A percentile compares a stretch with the other conserved stretches of the same genome.
Conservation (phyloP, 495 filamentous ascomycete genomes). For the Podospora didyma region DNA sequence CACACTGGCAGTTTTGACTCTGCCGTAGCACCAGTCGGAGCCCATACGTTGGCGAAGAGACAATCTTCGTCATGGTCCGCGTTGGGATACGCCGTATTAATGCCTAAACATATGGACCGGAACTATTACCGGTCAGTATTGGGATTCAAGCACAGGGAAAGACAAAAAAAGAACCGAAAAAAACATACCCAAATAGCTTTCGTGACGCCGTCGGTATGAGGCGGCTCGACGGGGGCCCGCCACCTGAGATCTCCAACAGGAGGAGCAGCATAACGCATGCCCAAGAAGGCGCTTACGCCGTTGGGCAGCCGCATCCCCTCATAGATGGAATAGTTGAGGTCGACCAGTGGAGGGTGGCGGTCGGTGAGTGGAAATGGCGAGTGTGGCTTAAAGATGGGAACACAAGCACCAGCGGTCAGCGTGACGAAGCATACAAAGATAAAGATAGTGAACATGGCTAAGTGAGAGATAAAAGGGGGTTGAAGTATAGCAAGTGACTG, state of each 20-base stretch:
- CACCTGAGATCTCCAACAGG: slow-evolving; percentile 38
- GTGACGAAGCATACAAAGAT: background rate
- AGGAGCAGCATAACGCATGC: slow-evolving; percentile 43
- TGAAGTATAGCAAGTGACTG: no score
- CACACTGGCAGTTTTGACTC: slow-evolving; percentile 59
- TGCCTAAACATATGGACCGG: slow-evolving; percentile 51
- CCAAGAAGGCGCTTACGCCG: slow-evolving; percentile 37
- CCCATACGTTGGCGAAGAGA: slow-evolving; percentile 70
- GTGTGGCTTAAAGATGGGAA: background rate
- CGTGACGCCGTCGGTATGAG: slow-evolving; percentile 15
- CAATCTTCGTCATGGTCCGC: slow-evolving; percentile 62
- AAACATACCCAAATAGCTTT: slow-evolving; percentile 23
- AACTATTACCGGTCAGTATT: no score
- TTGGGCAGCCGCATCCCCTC: slow-evolving; percentile 24
- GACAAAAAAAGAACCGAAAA: background rate
- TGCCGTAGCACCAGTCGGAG: slow-evolving; percentile 51
- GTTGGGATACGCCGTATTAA: slow-evolving; percentile 30
- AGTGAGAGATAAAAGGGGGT: no score
- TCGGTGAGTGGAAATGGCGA: background rate
- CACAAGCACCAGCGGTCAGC: background rate
- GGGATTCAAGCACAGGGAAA: no score
- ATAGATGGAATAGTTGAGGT: slow-evolving; percentile 45
- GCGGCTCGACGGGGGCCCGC: slow-evolving; percentile 33
- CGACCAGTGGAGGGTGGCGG: slow-evolving; percentile 11
- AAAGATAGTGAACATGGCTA: no score